Conservation (phyloP, 208 protist species). For the Leishmania turanica region DNA sequence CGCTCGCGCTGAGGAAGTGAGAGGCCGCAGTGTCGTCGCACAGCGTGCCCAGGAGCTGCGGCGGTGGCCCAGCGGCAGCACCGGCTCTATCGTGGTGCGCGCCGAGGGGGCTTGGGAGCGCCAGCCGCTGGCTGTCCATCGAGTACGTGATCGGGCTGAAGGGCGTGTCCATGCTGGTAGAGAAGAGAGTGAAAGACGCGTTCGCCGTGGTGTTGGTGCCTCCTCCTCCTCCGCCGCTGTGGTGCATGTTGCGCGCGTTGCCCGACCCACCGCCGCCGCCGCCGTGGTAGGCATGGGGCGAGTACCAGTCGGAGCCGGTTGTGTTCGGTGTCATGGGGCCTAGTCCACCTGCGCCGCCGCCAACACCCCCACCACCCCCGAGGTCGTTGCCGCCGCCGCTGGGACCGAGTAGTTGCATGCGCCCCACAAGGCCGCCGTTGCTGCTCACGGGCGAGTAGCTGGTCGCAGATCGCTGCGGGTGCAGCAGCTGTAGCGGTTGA, state of each 20-base stretch:
- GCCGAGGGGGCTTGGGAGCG: constrained; percentile 18
- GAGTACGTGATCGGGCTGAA: constrained; percentile 91
- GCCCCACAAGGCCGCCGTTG: constrained; percentile 13
- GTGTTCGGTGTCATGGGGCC: constrained; percentile 22
- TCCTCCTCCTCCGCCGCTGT: neutral
- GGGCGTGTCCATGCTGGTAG: constrained; percentile 74
- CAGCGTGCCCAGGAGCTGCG: constrained; percentile 21
- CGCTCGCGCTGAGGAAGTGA: neutral
- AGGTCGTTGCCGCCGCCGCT: constrained; percentile 12
- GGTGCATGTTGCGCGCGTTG: neutral
- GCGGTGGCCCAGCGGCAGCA: constrained; percentile 7
- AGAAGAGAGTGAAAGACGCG: constrained; percentile 76
- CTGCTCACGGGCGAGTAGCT: constrained; percentile 29
- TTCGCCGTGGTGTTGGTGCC: constrained; percentile 26
- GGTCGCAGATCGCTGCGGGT: constrained; percentile 22
- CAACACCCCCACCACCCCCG: neutral
- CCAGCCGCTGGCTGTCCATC: constrained; percentile 50
- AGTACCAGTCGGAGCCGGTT: constrained; percentile 24
- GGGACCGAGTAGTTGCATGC: constrained; percentile 17
- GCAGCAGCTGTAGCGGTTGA: constrained; percentile 32
- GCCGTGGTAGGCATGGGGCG: constrained; percentile 13
- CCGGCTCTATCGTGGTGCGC: constrained; percentile 8
- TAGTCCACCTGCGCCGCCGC: neutral
- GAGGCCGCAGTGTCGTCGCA: constrained; percentile 5
- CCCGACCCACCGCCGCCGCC: neutral